Conservation (phyloP, 169 alveolate genomes). For the Cryptosporidium sp. region DNA sequence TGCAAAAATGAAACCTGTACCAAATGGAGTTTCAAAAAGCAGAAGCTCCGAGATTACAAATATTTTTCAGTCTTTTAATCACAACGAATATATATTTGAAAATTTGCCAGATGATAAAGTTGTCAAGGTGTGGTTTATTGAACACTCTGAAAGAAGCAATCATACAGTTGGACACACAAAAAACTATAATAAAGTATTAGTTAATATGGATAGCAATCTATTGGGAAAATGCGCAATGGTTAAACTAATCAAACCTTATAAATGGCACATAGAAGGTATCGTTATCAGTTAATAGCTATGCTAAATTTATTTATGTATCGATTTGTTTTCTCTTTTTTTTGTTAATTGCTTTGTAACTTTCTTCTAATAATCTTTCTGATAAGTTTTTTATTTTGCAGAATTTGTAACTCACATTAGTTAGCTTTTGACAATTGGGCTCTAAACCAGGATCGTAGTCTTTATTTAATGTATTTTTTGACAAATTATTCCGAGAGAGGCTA, state of each 20-base stretch:
- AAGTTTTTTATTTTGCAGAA: conserved; percentile 6
- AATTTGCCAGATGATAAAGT: conserved; percentile 76
- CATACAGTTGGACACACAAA: conserved; percentile 94
- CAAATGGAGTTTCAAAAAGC: conserved; percentile 89
- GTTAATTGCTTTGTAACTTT: conserved; percentile 12
- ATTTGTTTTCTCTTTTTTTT: conserved; percentile 11
- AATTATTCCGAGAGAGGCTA: background rate
- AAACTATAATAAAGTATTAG: conserved; percentile 90
- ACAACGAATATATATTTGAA: conserved; percentile 84
- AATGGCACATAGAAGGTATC: conserved; percentile 88
- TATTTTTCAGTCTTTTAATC: conserved; percentile 89
- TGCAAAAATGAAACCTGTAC: conserved; percentile 88
- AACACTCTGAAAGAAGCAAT: conserved; percentile 86
- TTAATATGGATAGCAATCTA: conserved; percentile 80
- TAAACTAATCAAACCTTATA: conserved; percentile 81
- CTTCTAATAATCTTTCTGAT: conserved; percentile 39
- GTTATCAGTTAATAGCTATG: background rate
- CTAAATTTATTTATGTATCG: background rate
- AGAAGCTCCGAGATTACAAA: conserved; percentile 91
- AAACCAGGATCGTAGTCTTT: background rate
- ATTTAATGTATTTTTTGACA: background rate
- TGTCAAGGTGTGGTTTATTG: conserved; percentile 90
- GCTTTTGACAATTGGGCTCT: background rate
- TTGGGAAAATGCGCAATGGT: conserved; percentile 85
- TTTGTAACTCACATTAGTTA: background rate